Percentiles rank a stretch among this genome's conserved stretches.
Conservation (phyloP, 306 rosid genomes). For the Begonia loranthoides region DNA sequence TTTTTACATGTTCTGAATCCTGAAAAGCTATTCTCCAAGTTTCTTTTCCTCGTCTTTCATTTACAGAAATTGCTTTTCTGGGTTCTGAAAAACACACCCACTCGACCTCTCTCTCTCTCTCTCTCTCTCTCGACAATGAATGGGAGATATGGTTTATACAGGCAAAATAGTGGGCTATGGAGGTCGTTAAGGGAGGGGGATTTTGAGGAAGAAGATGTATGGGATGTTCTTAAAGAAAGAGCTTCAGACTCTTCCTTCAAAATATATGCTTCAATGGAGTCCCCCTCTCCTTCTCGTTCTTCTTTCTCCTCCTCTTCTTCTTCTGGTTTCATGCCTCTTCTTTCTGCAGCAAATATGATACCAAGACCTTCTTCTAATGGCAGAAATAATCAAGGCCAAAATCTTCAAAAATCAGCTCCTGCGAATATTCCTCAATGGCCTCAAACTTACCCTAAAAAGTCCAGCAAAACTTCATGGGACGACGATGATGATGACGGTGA, state of each 20-base stretch:
- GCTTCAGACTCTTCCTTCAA: conserved; percentile 9
- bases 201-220: conserved; percentile 72
- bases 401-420: conserved; percentile 62
- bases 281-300: conserved; percentile 11
- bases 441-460: conserved; percentile 28
- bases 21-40: too few species aligned
- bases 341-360: conserved; percentile 47
- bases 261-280: conserved; percentile 11
- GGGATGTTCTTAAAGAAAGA: conserved; percentile 45
- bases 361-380: conserved; percentile 25
- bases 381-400: conserved; percentile 21
- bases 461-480: neutral
- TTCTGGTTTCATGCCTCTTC: neutral
- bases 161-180: conserved; percentile 62
- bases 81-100: too few species aligned
- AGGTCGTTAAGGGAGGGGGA: conserved; percentile 76
- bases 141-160: conserved; percentile 24
- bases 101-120: too few species aligned
- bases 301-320: conserved; percentile 15
- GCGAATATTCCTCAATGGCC: conserved; percentile 69
- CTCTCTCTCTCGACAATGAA: conserved; percentile 24
- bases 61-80: too few species aligned
- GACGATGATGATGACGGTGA: conserved; percentile 11
- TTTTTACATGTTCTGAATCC: too few species aligned
- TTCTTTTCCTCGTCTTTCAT: too few species aligned